Evolutionary conservation across 2,329 filamentous ascomycete species (phyloP), one percentile per base, ranked within the genome.

Genomic region (Colletotrichum sp.): DNA sequence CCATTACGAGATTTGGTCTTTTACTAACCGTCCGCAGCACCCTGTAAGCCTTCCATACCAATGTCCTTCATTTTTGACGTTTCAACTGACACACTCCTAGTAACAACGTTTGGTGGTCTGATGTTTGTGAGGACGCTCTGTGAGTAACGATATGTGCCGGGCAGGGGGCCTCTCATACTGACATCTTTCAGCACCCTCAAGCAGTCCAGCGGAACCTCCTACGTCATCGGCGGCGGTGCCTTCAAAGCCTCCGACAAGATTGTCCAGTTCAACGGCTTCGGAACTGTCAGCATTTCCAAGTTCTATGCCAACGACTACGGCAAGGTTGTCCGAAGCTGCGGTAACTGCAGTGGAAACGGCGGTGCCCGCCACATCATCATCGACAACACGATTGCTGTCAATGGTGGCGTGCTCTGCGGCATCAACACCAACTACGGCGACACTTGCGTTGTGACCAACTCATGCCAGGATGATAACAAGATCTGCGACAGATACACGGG

Each of bases 391-490:
- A 83, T 83, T 59, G 85, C 85, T 76, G 81, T 82, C 64, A 81
- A 83, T 72, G 88, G 88, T 74, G 80, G 83, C 68, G 82, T 83
- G 18, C 83, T 88, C 36, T 86, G 84, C 77, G 87, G 88, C 64
- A 89, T 90, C 81, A 90, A 89, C 84, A 84, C 83, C 74, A 90
- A 89, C 85, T 89, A 87, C 77, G 87, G 87, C 43, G 87, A 89
- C 78, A 87, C 84, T 2, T 85, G 85, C 65, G 84, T 80, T 9
- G 83, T 88, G 76, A 85, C 82, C 72, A 86, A 87, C 77, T 84
- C 84, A 18, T 84, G 83, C 78, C 80, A 83, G 77, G 75, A 79
- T 55, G 68, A 72, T 28, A 80, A 77, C 66, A 83, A 84, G 78
- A 79, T 77, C 52, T 83, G 82, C 75, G 81, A 83, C 68, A 75